Conservation (phyloP, 2,329 filamentous ascomycete genomes). For the Ceratocystis colombiana region DNA sequence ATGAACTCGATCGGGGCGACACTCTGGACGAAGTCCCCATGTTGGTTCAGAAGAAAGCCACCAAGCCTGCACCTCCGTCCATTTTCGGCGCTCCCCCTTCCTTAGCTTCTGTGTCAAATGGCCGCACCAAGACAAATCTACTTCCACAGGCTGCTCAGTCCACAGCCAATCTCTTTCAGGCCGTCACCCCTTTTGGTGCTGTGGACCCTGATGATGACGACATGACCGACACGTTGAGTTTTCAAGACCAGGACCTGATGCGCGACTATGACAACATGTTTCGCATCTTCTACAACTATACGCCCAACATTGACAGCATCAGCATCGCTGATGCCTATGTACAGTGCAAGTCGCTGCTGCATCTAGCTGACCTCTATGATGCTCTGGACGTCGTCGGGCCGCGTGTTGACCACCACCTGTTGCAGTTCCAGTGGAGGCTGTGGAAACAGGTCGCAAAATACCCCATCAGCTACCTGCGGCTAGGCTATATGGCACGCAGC, state of each 20-base stretch:
- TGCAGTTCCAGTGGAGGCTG: slow-evolving; percentile 80
- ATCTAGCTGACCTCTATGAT: slow-evolving; percentile 89
- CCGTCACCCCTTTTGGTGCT: slow-evolving; percentile 52
- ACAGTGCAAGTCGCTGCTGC: slow-evolving; percentile 82
- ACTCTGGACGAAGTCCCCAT: slow-evolving; percentile 72
- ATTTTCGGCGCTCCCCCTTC: slow-evolving; percentile 36
- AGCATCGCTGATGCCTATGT: slow-evolving; percentile 90
- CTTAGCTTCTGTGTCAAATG: neutral
- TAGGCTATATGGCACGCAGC: slow-evolving; percentile 76
- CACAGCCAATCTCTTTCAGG: slow-evolving; percentile 63
- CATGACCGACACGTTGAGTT: slow-evolving; percentile 39
- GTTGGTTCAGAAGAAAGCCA: slow-evolving; percentile 65
- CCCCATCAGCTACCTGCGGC: slow-evolving; percentile 79
- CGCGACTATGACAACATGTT: slow-evolving; percentile 95
- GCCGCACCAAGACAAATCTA: neutral
- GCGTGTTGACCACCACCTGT: slow-evolving; percentile 82
- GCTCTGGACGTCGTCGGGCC: slow-evolving; percentile 78
- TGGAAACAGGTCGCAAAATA: slow-evolving; percentile 98
- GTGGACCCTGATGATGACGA: slow-evolving; percentile 30
- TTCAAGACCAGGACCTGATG: slow-evolving; percentile 62
- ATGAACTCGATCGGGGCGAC: slow-evolving; percentile 70
- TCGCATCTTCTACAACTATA: slow-evolving; percentile 89
- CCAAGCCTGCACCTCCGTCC: slow-evolving; percentile 1
- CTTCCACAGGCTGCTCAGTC: slow-evolving; percentile 27
- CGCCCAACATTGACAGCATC: slow-evolving; percentile 68